Evolutionary conservation across 2,329 filamentous ascomycete species (phyloP).

Genomic region (Aspergillus piperis): DNA sequence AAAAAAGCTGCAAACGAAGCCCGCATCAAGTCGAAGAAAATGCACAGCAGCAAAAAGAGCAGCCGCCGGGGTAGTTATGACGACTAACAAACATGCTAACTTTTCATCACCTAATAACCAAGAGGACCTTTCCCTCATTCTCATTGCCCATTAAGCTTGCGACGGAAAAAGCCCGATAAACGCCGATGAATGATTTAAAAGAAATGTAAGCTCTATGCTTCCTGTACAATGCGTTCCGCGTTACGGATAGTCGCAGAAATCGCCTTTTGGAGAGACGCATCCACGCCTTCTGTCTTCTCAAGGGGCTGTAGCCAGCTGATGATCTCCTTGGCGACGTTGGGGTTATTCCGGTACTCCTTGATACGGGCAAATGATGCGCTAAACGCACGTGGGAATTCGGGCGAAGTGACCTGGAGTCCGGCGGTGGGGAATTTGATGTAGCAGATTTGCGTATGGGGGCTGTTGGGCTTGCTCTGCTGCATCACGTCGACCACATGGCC

Average conservation of each 20-base stretch:
- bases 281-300: conserved; percentile 48
- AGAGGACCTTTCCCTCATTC: conserved; percentile 4
- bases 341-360: conserved; percentile 51
- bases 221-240: conserved; percentile 32
- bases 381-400: conserved; percentile 72
- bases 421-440: conserved; percentile 70
- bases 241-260: conserved; percentile 44
- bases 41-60: conserved; percentile 63
- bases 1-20: conserved; percentile 61
- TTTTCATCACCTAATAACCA: conserved; percentile 22
- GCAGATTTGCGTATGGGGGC: conserved; percentile 68
- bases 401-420: conserved; percentile 62
- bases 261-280: conserved; percentile 57
- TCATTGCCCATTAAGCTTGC: conserved; percentile 7
- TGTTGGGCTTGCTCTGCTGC: conserved; percentile 59
- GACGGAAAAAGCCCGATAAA: conserved; percentile 23
- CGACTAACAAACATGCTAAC: conserved; percentile 33
- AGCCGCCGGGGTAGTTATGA: conserved; percentile 49
- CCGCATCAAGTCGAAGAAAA: conserved; percentile 60
- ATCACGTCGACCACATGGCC: conserved; percentile 71
- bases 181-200: conserved; percentile 21
- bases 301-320: conserved; percentile 53
- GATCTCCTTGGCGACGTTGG: conserved; percentile 48
- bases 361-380: conserved; percentile 65
- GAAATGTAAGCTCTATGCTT: conserved; percentile 21